Evolutionary conservation across 352 stramenopile genomes (phyloP).

Genomic region (Globisporangium spinosum): DNA sequence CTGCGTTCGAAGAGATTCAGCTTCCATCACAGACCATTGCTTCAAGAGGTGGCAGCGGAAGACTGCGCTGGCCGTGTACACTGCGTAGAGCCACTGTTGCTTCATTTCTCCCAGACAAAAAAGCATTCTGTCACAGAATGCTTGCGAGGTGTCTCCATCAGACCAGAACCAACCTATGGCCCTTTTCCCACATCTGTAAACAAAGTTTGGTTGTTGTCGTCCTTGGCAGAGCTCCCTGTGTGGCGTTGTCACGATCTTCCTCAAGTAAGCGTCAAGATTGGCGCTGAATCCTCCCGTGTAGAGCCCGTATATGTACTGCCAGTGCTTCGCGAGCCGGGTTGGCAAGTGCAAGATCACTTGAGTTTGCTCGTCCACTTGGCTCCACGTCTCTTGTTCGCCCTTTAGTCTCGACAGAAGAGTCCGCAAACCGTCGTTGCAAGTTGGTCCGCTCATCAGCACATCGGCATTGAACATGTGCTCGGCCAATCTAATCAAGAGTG

Average conservation of each 20-base stretch:
- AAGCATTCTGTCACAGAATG: slow-evolving; percentile 11
- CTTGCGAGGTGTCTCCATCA: background rate
- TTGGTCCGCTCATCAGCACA: slow-evolving; percentile 18
- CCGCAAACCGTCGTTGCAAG: background rate
- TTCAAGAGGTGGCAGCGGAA: background rate
- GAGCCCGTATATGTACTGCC: slow-evolving; percentile 4
- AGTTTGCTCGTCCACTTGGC: background rate
- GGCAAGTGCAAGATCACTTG: slow-evolving; percentile 9
- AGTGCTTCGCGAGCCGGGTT: background rate
- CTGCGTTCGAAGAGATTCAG: background rate
- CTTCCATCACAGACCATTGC: background rate
- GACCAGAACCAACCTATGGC: background rate
- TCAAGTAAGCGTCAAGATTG: slow-evolving; percentile 1
- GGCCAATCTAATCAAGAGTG: background rate
- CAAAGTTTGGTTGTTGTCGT: background rate
- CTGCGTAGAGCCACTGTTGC: slow-evolving; percentile 19
- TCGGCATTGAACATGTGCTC: slow-evolving; percentile 18
- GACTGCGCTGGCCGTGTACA: background rate
- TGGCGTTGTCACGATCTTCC: background rate
- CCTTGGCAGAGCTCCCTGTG: background rate
- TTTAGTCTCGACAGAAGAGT: slow-evolving; percentile 19
- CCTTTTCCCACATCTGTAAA: background rate
- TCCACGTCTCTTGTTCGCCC: background rate
- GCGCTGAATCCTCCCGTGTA: background rate
- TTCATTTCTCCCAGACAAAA: slow-evolving; percentile 16